These are phyloP conservation scores for Claviceps sp. DNA, from an alignment of 2,329 filamentous ascomycete species.

Conservation along the genomic window DNA sequence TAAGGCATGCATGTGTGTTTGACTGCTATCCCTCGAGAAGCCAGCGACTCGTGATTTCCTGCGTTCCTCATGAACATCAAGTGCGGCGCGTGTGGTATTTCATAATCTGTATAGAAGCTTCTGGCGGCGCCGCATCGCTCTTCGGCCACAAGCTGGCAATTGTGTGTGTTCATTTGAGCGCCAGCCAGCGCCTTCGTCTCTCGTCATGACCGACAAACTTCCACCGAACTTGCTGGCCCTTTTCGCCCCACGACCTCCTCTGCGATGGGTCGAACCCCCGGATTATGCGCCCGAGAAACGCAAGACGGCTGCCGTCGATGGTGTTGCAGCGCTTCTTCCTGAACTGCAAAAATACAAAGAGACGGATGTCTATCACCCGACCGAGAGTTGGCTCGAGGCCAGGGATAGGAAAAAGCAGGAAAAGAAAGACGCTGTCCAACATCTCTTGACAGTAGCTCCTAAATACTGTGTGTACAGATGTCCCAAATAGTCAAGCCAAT, in stretches of 20 bases:
- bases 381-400: conserved; percentile 84
- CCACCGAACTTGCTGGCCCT: conserved; percentile 85
- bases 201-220: conserved; percentile 83
- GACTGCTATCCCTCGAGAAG: conserved; percentile 2
- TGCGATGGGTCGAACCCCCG: conserved; percentile 74
- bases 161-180: conserved; percentile 1
- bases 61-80: conserved; percentile 2
- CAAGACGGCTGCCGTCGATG: conserved; percentile 57
- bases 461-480: conserved; percentile 40
- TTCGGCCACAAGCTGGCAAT: neutral
- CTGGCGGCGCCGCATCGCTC: neutral
- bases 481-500: neutral
- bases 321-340: conserved; percentile 62
- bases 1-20: neutral
- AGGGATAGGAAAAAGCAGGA: conserved; percentile 75
- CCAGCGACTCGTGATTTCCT: conserved; percentile 10
- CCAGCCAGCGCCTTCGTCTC: neutral
- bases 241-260: conserved; percentile 83
- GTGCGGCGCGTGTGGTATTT: conserved; percentile 7
- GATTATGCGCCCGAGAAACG: conserved; percentile 77
- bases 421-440: conserved; percentile 56
- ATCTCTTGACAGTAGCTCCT: conserved; percentile 48
- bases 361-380: conserved; percentile 62
- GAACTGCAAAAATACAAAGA: conserved; percentile 66
- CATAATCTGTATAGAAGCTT: neutral